phyloP scores from a whole-genome alignment of 805 yeast species.

The Saccharomycodes ludwigii region DNA sequence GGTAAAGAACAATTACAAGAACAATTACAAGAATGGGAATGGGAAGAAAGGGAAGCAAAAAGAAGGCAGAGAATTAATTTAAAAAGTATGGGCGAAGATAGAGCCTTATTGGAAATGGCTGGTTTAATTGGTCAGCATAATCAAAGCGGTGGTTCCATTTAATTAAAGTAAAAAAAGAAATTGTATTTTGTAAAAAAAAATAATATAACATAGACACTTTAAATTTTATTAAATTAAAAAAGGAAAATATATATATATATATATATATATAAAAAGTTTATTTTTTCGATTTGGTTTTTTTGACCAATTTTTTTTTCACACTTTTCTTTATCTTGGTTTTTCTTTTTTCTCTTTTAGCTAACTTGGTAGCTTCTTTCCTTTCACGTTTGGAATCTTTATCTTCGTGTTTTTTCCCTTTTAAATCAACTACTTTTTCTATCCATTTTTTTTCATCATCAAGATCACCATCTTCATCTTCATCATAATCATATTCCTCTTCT shows the following conservation, averaged over 20 bases:
- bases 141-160: conserved; percentile 38
- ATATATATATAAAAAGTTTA: conserved; percentile 7
- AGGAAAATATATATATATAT: neutral
- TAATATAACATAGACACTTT: neutral
- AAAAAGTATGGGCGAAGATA: conserved; percentile 60
- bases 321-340: conserved; percentile 75
- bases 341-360: conserved; percentile 65
- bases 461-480: conserved; percentile 18
- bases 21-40: conserved; percentile 70
- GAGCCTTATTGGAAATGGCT: conserved; percentile 80
- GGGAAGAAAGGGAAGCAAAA: conserved; percentile 83
- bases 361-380: conserved; percentile 67
- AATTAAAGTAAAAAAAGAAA: no score
- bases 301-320: conserved; percentile 63
- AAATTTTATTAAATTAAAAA: neutral
- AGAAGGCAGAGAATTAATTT: conserved; percentile 63
- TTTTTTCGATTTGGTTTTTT: conserved; percentile 35
- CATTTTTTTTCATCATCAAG: conserved; percentile 27
- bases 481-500: conserved; percentile 19
- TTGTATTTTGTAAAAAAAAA: conserved; percentile 1
- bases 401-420: conserved; percentile 66
- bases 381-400: conserved; percentile 68
- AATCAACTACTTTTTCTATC: conserved; percentile 28
- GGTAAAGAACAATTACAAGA: conserved; percentile 63
- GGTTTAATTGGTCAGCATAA: conserved; percentile 38